Evolutionary conservation across 495 filamentous ascomycete species (phyloP).

Genomic region (Talaromyces proteolyticus): DNA sequence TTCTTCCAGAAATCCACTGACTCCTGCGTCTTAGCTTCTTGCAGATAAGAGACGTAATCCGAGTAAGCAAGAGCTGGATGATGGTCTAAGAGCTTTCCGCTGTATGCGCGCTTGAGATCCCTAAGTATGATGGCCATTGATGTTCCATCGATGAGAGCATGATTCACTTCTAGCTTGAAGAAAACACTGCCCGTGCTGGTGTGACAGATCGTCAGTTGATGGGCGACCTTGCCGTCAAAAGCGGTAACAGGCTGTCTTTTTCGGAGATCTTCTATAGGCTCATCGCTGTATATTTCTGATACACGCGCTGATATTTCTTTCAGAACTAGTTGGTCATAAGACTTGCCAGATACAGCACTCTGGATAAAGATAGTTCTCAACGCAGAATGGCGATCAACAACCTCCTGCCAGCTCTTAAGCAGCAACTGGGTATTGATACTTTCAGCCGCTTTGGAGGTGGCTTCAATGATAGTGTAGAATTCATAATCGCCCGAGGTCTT

Average conservation of each 20-base stretch:
- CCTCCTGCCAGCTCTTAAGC: conserved; percentile 34
- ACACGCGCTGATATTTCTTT: conserved; percentile 12
- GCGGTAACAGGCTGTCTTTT: conserved; percentile 1
- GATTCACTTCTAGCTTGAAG: conserved; percentile 40
- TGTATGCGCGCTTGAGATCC: conserved; percentile 25
- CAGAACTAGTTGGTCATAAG: conserved; percentile 34
- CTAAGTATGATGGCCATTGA: conserved; percentile 14
- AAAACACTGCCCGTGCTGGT: conserved; percentile 29
- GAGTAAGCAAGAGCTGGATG: conserved; percentile 22
- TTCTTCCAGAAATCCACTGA: conserved; percentile 34
- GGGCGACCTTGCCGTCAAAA: conserved; percentile 22
- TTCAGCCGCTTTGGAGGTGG: conserved; percentile 10
- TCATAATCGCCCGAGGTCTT: conserved; percentile 26
- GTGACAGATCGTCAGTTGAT: conserved; percentile 42
- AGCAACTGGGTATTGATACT: not conserved
- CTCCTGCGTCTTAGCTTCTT: conserved; percentile 13
- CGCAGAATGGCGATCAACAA: conserved; percentile 38
- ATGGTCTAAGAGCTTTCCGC: conserved; percentile 9
- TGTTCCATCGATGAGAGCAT: conserved; percentile 28
- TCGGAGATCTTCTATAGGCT: conserved; percentile 1
- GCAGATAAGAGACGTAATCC: conserved; percentile 35
- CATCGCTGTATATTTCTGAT: conserved; percentile 1
- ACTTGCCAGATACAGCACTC: conserved; percentile 20
- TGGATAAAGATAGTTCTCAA: conserved; percentile 45
- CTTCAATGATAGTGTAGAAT: not conserved